Evolutionary conservation across 148 eudicot species (phyloP).

Genomic region (Vaccinium darrowii): DNA sequence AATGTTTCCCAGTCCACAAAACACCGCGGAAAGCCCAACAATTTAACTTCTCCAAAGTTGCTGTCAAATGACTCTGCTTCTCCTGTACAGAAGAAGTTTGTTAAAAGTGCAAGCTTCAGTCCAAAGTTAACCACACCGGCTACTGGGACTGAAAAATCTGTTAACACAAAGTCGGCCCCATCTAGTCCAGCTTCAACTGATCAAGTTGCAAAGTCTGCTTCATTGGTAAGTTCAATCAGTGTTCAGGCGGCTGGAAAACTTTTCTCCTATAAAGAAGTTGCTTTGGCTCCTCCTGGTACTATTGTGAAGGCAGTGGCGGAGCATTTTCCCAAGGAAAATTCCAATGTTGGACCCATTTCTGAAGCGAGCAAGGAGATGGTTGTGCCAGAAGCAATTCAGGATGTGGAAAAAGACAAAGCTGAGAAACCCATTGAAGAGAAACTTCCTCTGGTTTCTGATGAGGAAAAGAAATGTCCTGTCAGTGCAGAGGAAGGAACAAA

Average conservation of each 20-base stretch:
- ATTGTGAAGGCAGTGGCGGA: constrained; percentile 78
- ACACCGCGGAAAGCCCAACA: constrained; percentile 48
- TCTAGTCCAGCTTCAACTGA: constrained; percentile 56
- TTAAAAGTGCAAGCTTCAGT: constrained; percentile 65
- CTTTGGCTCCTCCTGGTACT: constrained; percentile 89
- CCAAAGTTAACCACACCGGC: constrained; percentile 40
- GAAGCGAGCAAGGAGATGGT: constrained; percentile 18
- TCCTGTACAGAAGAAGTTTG: constrained; percentile 46
- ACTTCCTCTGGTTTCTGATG: constrained; percentile 16
- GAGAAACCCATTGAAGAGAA: constrained; percentile 27
- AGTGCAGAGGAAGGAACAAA: constrained; percentile 22
- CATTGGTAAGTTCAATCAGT: constrained; percentile 42
- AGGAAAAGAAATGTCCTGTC: constrained; percentile 20
- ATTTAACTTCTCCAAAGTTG: constrained; percentile 57
- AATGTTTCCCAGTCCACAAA: constrained; percentile 50
- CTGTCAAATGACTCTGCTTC: constrained; percentile 43
- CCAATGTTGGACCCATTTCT: constrained; percentile 22
- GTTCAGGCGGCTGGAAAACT: constrained; percentile 66
- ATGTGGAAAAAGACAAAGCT: constrained; percentile 26
- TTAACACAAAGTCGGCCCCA: constrained; percentile 57
- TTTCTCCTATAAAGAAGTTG: constrained; percentile 97
- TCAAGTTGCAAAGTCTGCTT: constrained; percentile 46
- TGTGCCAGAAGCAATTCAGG: constrained; percentile 26
- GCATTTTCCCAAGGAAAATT: constrained; percentile 44
- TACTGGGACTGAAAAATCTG: constrained; percentile 39